Percentiles rank a stretch among this genome's conserved stretches.
Evolutionary conservation across 2,329 filamentous ascomycete genomes (phyloP).

Genomic region (Piedraia hortae): DNA sequence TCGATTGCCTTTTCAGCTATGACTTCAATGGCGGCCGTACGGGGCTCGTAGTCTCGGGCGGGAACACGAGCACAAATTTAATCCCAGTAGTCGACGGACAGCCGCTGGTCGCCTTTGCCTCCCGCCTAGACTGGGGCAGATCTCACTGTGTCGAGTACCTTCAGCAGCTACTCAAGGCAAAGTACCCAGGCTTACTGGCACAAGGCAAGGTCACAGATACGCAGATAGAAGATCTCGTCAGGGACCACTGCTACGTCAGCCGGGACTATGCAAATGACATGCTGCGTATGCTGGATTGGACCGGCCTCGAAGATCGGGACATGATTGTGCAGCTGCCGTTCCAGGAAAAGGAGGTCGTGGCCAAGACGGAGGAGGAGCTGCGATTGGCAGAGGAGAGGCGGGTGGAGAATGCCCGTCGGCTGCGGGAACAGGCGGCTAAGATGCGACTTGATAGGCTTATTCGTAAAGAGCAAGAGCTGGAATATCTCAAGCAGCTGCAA

Average conservation of each 20-base stretch:
- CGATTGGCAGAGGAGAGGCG: slow-evolving; percentile 74
- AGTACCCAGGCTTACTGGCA: slow-evolving; percentile 60
- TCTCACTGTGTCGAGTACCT: slow-evolving; percentile 76
- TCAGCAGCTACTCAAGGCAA: slow-evolving; percentile 63
- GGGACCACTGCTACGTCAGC: slow-evolving; percentile 73
- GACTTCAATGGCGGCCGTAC: slow-evolving; percentile 68
- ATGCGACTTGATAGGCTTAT: slow-evolving; percentile 90
- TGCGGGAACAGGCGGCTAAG: slow-evolving; percentile 91
- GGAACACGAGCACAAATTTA: slow-evolving; percentile 78
- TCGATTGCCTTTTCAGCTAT: slow-evolving; percentile 93
- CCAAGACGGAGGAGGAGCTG: slow-evolving; percentile 87
- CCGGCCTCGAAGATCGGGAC: slow-evolving; percentile 68
- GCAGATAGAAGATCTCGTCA: slow-evolving; percentile 67
- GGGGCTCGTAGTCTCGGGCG: slow-evolving; percentile 73
- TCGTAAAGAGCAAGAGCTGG: slow-evolving; percentile 81
- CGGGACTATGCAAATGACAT: slow-evolving; percentile 60
- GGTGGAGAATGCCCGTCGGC: slow-evolving; percentile 68
- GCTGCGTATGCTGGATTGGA: slow-evolving; percentile 59
- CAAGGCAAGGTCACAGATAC: slow-evolving; percentile 45
- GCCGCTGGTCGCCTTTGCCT: slow-evolving; percentile 59
- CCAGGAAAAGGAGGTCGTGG: slow-evolving; percentile 65
- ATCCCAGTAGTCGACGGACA: slow-evolving; percentile 80
- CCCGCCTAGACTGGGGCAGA: slow-evolving; percentile 81
- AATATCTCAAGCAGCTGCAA: slow-evolving; percentile 75
- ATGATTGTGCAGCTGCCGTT: slow-evolving; percentile 78